A percentile compares a stretch with the other conserved stretches of the same genome.
Evolutionary conservation across 2,329 filamentous ascomycete genomes (phyloP).

Genomic region (Mycosphaerella arachidis): DNA sequence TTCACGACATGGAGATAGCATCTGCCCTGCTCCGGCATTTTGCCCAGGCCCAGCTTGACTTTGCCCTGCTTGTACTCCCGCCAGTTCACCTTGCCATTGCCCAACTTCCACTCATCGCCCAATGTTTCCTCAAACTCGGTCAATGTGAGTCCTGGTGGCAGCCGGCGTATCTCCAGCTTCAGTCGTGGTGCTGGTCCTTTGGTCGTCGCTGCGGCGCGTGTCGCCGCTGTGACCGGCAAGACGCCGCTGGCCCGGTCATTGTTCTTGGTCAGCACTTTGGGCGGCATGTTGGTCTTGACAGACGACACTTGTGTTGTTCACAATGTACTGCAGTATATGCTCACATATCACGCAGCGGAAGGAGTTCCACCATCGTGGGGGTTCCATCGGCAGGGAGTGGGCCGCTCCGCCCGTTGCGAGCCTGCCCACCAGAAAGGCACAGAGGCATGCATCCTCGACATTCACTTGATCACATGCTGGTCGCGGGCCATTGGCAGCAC

Average conservation of each 20-base stretch:
- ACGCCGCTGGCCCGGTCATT: slow-evolving; percentile 26
- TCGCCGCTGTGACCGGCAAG: slow-evolving; percentile 30
- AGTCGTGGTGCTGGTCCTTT: slow-evolving; percentile 59
- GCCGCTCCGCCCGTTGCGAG: neutral
- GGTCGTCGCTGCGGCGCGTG: slow-evolving; percentile 22
- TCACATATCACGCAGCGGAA: neutral
- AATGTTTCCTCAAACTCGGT: slow-evolving; percentile 68
- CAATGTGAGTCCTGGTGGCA: slow-evolving; percentile 80
- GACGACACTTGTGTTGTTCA: neutral
- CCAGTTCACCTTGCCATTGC: slow-evolving; percentile 83
- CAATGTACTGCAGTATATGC: neutral
- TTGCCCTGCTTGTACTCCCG: slow-evolving; percentile 69
- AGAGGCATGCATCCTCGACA: neutral
- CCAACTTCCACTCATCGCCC: slow-evolving; percentile 74
- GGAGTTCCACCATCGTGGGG: neutral
- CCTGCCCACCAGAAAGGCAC: no score
- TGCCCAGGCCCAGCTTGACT: slow-evolving; percentile 73
- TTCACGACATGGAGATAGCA: slow-evolving; percentile 80
- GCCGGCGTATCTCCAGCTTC: slow-evolving; percentile 77
- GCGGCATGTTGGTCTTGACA: slow-evolving; percentile 25
- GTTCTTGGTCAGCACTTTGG: slow-evolving; percentile 31
- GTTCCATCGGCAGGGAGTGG: neutral
- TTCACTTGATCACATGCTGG: neutral
- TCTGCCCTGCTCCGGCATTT: slow-evolving; percentile 73
- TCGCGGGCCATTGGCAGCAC: neutral